Percentiles rank a stretch among this genome's conserved stretches.
Conservation (phyloP, 257 asterid genomes). For the Solanum medicagineum region DNA sequence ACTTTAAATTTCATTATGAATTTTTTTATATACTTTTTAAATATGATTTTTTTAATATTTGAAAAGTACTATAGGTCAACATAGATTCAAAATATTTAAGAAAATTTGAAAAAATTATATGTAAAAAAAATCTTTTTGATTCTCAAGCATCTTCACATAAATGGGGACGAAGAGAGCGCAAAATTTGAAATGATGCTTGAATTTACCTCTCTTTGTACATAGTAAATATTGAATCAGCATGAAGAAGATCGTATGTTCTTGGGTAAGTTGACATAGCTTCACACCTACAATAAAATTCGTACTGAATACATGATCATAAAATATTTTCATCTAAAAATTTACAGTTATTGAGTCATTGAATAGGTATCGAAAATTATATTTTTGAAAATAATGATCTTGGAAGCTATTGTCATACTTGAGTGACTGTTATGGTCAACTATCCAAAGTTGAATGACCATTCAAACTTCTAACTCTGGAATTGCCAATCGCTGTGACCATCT, state of each 20-base stretch:
- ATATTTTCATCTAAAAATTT: neutral
- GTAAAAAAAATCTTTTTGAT: neutral
- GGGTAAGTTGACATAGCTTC: constrained; percentile 17
- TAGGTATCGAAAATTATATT: neutral
- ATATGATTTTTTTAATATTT: neutral
- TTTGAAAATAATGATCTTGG: neutral
- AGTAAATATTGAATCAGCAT: constrained; percentile 10
- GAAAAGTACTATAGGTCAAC: neutral
- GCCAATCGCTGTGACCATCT: neutral
- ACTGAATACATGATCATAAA: neutral
- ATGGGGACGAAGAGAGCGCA: neutral
- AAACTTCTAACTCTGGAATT: neutral
- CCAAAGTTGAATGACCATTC: neutral
- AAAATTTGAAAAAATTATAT: neutral
- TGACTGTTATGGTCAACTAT: neutral
- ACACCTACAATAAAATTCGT: neutral
- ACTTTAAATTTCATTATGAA: neutral
- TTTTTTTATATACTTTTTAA: neutral
- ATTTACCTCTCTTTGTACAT: constrained; percentile 10
- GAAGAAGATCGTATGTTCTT: constrained; percentile 15
- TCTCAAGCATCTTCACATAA: neutral
- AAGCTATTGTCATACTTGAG: neutral
- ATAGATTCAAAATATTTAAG: neutral
- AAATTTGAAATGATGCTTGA: neutral
- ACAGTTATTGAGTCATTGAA: neutral